These are phyloP conservation scores for Talaromyces wortmannii DNA, from an alignment of 495 filamentous ascomycete genomes.

Conservation along the genomic window DNA sequence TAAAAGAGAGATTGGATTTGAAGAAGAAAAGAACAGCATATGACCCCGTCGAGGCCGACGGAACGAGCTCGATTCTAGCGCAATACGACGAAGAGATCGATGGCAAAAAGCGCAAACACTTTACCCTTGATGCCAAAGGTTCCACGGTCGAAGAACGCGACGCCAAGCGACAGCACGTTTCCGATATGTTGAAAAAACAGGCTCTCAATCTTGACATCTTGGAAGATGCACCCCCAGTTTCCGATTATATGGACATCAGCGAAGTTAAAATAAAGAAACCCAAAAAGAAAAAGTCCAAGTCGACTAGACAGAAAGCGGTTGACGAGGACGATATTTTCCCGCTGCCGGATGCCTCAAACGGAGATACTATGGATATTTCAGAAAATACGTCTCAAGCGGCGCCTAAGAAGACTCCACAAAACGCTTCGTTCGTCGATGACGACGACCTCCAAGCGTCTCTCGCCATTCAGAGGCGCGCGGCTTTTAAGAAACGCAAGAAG, in stretches of 20 bases:
- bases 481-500: slow-evolving; percentile 86
- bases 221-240: slow-evolving; percentile 50
- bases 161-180: slow-evolving; percentile 49
- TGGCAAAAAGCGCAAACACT: slow-evolving; percentile 83
- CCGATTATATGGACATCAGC: slow-evolving; percentile 82
- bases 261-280: slow-evolving; percentile 88
- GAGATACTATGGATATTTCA: slow-evolving; percentile 63
- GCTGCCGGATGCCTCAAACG: slow-evolving; percentile 26
- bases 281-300: slow-evolving; percentile 84
- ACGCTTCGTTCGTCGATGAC: slow-evolving; percentile 76
- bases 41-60: slow-evolving; percentile 68
- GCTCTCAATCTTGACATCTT: slow-evolving; percentile 71
- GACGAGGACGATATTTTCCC: slow-evolving; percentile 70
- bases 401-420: slow-evolving; percentile 9
- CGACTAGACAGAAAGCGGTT: slow-evolving; percentile 57
- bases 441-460: slow-evolving; percentile 86
- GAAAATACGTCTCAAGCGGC: too few species aligned
- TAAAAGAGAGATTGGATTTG: slow-evolving; percentile 68
- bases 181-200: slow-evolving; percentile 56
- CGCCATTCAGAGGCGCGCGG: slow-evolving; percentile 68
- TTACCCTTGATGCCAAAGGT: slow-evolving; percentile 75
- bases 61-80: slow-evolving; percentile 58
- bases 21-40: slow-evolving; percentile 93
- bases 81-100: slow-evolving; percentile 96
- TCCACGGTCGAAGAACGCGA: slow-evolving; percentile 57